Conservation (phyloP, 805 yeast species). For the Ogataea haglerorum region DNA sequence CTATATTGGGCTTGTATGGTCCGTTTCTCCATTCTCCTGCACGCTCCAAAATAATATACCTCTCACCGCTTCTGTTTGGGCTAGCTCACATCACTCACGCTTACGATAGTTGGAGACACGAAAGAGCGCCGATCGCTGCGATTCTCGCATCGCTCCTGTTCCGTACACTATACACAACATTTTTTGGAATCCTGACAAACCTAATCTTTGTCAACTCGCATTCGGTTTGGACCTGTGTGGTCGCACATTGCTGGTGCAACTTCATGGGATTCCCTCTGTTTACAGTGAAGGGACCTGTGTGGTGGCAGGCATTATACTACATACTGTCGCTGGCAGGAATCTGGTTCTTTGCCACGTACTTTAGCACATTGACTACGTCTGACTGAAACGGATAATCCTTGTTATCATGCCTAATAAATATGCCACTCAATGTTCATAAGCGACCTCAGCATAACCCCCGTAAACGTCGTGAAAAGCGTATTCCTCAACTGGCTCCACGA, state of each 20-base stretch:
- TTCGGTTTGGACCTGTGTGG: constrained; percentile 53
- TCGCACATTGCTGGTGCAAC: constrained; percentile 68
- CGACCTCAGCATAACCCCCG: constrained; percentile 10
- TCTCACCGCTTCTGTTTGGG: constrained; percentile 67
- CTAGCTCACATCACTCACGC: constrained; percentile 80
- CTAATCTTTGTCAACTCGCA: constrained; percentile 49
- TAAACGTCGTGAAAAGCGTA: constrained; percentile 14
- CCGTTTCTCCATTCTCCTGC: constrained; percentile 22
- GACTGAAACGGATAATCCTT: not conserved
- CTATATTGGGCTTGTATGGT: constrained; percentile 33
- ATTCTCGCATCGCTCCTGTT: constrained; percentile 37
- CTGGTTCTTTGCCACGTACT: constrained; percentile 33
- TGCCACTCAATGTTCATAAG: constrained; percentile 11
- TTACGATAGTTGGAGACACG: constrained; percentile 38
- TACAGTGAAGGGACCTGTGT: constrained; percentile 10
- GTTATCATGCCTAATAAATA: not conserved
- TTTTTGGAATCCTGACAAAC: constrained; percentile 69
- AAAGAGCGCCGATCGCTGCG: constrained; percentile 27
- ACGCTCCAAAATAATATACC: constrained; percentile 24
- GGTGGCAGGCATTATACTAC: constrained; percentile 36
- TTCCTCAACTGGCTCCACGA: constrained; percentile 12
- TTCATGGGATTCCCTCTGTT: constrained; percentile 60
- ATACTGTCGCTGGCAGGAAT: constrained; percentile 42
- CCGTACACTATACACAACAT: constrained; percentile 62
- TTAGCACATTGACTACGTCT: constrained; percentile 21